Evolutionary conservation across 192 early-diverging fungal genomes (phyloP).

Genomic region (Fimicolochytrium jonesii): DNA sequence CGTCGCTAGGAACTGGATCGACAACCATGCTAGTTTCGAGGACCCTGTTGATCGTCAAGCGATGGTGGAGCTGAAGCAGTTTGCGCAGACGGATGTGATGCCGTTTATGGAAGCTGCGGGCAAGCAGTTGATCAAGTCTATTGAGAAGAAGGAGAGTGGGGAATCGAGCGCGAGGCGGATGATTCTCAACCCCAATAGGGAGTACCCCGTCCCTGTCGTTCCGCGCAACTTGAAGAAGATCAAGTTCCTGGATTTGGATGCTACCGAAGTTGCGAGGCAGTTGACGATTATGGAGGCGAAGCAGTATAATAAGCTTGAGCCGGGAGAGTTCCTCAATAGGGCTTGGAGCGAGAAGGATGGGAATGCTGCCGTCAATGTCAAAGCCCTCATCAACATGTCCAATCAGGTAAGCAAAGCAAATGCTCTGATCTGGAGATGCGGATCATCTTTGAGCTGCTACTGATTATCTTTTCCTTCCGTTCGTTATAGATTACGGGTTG

Average conservation of each 20-base stretch:
- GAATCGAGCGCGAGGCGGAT: conserved; percentile 15
- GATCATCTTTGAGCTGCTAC: neutral
- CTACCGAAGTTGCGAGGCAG: conserved; percentile 90
- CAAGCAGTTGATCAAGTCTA: conserved; percentile 68
- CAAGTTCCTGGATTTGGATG: conserved; percentile 82
- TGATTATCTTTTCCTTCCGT: neutral
- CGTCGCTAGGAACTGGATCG: conserved; percentile 94
- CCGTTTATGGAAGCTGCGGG: conserved; percentile 49
- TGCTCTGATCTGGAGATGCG: neutral
- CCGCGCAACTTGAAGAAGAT: conserved; percentile 77
- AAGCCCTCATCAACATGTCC: conserved; percentile 78
- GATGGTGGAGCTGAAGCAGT: conserved; percentile 66
- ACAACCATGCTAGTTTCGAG: conserved; percentile 81
- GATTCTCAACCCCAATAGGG: conserved; percentile 21
- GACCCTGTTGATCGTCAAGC: conserved; percentile 61
- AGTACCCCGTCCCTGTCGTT: conserved; percentile 70
- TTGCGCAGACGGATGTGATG: conserved; percentile 66
- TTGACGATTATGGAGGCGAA: conserved; percentile 90
- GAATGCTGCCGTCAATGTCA: conserved; percentile 75
- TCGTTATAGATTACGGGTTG: conserved; percentile 68
- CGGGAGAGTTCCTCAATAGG: conserved; percentile 86
- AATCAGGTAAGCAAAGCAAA: conserved; percentile 56
- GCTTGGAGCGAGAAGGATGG: conserved; percentile 67
- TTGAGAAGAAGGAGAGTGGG: conserved; percentile 69
- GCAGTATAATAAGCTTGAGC: conserved; percentile 75